phyloP scores from a whole-genome alignment of 2,329 filamentous ascomycete genomes.

The Juglanconis sp. region DNA sequence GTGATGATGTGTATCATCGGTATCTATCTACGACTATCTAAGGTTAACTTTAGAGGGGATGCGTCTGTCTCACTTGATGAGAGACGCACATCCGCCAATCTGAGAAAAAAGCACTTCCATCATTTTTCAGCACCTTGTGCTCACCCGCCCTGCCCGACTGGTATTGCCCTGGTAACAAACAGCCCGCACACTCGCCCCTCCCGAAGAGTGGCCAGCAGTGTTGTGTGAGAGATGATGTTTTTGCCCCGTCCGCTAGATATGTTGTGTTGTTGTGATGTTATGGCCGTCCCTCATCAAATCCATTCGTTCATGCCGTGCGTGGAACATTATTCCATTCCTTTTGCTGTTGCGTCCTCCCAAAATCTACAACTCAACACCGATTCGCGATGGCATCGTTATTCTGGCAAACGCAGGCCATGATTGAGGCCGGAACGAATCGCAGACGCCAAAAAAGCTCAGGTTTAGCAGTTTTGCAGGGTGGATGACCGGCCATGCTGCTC shows the following conservation, averaged over 20 bases:
- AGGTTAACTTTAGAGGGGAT: neutral
- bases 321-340: neutral
- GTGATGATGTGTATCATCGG: conserved; percentile 19
- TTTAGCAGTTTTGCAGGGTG: too few species aligned
- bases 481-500: too few species aligned
- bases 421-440: too few species aligned
- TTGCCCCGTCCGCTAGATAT: neutral
- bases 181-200: neutral
- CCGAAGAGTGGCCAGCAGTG: neutral
- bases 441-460: too few species aligned
- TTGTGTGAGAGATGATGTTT: neutral
- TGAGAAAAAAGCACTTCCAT: neutral
- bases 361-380: neutral
- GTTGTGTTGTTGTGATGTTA: neutral
- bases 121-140: neutral
- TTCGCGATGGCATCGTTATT: neutral
- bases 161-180: neutral
- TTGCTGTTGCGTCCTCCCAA: neutral
- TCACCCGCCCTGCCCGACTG: neutral
- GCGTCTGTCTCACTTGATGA: neutral
- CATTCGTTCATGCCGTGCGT: neutral
- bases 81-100: neutral
- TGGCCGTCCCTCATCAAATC: neutral
- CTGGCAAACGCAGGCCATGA: neutral
- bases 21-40: conserved; percentile 21